Conservation (phyloP, 2,329 filamentous ascomycete genomes). For the Albifimbria verrucaria region DNA sequence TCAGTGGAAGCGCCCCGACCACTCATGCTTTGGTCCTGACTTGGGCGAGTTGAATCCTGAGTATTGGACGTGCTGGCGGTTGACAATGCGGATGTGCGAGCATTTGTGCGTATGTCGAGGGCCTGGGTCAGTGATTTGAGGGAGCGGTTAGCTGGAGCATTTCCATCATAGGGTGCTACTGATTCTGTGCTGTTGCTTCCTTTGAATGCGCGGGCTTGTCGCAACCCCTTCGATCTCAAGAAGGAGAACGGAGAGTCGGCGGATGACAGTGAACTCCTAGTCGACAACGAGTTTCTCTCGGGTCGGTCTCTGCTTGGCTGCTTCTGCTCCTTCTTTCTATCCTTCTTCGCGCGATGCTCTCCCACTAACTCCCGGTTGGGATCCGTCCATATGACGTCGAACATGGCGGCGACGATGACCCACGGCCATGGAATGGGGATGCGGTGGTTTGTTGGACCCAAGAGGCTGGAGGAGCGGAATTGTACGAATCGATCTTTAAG, state of each 20-base stretch:
- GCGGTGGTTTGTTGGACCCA: background rate
- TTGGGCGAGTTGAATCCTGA: background rate
- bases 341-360: constrained; percentile 49
- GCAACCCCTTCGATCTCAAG: constrained; percentile 35
- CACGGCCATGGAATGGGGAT: background rate
- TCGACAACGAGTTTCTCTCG: constrained; percentile 35
- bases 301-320: constrained; percentile 21
- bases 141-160: constrained; percentile 21
- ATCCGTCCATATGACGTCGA: constrained; percentile 58
- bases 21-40: background rate
- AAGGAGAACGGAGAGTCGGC: constrained; percentile 39
- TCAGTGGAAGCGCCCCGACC: background rate
- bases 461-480: background rate
- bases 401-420: constrained; percentile 38
- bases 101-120: constrained; percentile 12
- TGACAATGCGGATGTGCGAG: background rate
- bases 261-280: constrained; percentile 40
- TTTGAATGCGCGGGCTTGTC: constrained; percentile 15
- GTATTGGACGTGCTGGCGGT: background rate
- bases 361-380: constrained; percentile 50
- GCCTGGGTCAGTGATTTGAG: constrained; percentile 20
- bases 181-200: constrained; percentile 12
- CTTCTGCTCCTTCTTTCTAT: constrained; percentile 29
- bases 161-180: constrained; percentile 17
- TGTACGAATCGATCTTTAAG: background rate